These are phyloP conservation scores for Hypomontagnella submonticulosa DNA, from an alignment of 495 filamentous ascomycete species.

Conservation along the genomic window DNA sequence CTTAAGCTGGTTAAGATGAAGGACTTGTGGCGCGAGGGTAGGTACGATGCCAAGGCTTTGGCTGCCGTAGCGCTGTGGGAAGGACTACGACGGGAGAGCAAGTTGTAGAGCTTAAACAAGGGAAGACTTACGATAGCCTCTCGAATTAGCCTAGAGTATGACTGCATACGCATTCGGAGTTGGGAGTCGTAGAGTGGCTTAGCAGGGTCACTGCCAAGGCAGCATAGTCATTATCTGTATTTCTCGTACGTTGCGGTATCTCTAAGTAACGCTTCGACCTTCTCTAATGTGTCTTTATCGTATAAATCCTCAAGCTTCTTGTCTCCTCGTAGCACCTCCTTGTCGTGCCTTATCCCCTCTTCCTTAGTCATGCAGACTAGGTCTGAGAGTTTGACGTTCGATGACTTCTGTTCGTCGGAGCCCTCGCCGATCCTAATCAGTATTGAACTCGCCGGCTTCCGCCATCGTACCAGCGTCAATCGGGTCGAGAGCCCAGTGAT, in stretches of 20 bases:
- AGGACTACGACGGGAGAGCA: conserved; percentile 73
- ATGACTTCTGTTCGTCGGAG: conserved; percentile 76
- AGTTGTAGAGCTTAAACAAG: conserved; percentile 57
- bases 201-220: not conserved
- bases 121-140: not conserved
- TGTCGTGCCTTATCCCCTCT: conserved; percentile 83
- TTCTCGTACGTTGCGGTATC: conserved; percentile 56
- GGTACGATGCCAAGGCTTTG: conserved; percentile 82
- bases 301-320: conserved; percentile 80
- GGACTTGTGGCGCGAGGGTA: conserved; percentile 80
- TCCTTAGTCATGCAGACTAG: conserved; percentile 98
- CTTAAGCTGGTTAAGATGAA: conserved; percentile 74
- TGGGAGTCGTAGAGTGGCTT: not conserved
- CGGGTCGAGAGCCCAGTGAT: conserved; percentile 83
- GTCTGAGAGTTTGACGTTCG: conserved; percentile 71
- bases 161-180: not conserved
- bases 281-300: conserved; percentile 67
- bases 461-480: conserved; percentile 81
- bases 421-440: conserved; percentile 63
- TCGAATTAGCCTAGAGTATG: not conserved
- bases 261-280: conserved; percentile 69
- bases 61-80: conserved; percentile 81
- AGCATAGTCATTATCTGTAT: conserved; percentile 41
- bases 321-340: conserved; percentile 76
- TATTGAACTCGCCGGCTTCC: conserved; percentile 58